Percentiles rank a stretch among this genome's conserved stretches.
Evolutionary conservation across 495 filamentous ascomycete genomes (phyloP).

Genomic region (Lasiosphaeria miniovina): DNA sequence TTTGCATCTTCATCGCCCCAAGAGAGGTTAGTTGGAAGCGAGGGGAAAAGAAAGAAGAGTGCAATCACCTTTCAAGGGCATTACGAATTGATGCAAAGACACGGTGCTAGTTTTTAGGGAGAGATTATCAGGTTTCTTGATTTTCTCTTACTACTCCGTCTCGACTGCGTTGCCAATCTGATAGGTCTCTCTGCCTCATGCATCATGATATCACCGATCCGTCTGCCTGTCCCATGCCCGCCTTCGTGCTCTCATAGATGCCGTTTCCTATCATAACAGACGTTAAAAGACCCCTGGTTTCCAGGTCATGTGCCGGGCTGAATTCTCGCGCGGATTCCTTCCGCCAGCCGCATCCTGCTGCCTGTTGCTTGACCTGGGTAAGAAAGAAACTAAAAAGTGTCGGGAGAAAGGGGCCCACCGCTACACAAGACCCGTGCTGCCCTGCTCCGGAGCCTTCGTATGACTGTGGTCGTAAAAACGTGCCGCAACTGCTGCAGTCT

Average conservation of each 20-base stretch:
- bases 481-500: neutral
- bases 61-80: neutral
- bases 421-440: too few relatives aligned
- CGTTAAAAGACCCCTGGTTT: conserved; percentile 1
- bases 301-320: neutral
- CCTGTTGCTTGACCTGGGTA: neutral
- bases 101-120: neutral
- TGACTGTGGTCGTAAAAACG: neutral
- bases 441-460: too few relatives aligned
- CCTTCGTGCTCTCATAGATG: neutral
- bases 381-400: too few relatives aligned
- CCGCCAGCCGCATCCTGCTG: neutral
- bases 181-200: neutral
- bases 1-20: too few relatives aligned
- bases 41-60: neutral
- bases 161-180: neutral
- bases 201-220: too few relatives aligned
- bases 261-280: conserved; percentile 1
- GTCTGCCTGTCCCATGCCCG: neutral
- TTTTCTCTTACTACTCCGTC: neutral
- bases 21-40: neutral
- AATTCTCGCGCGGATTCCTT: too few relatives aligned
- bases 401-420: too few relatives aligned
- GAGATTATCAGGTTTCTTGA: neutral
- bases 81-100: neutral